Evolutionary conservation across 352 stramenopile species (phyloP).

Genomic region (Lagenidium sp.): DNA sequence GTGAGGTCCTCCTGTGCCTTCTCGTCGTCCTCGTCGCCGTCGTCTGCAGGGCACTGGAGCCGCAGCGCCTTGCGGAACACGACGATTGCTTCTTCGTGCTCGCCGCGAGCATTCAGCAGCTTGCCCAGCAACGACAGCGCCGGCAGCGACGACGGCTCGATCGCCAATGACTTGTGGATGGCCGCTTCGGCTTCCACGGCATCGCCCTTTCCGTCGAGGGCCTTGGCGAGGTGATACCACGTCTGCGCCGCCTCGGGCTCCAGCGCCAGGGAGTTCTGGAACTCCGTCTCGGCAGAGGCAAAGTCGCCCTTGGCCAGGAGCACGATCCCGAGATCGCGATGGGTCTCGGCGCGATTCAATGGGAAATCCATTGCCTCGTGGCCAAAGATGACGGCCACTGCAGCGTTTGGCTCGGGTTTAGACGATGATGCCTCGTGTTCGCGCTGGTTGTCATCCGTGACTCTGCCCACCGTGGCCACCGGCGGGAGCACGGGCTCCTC

Average conservation of each 20-base stretch:
- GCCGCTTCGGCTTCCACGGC: slow-evolving; percentile 31
- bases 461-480: slow-evolving; percentile 1
- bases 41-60: slow-evolving; percentile 33
- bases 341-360: slow-evolving; percentile 34
- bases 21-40: too few relatives aligned
- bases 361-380: slow-evolving; percentile 17
- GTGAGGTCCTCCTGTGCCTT: too few relatives aligned
- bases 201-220: slow-evolving; percentile 38
- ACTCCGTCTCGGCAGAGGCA: slow-evolving; percentile 18
- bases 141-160: slow-evolving; percentile 36
- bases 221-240: slow-evolving; percentile 59
- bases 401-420: neutral
- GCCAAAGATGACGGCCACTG: slow-evolving; percentile 6
- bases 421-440: slow-evolving; percentile 5
- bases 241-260: slow-evolving; percentile 20
- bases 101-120: slow-evolving; percentile 45
- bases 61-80: slow-evolving; percentile 51
- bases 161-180: slow-evolving; percentile 31
- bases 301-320: slow-evolving; percentile 40
- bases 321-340: slow-evolving; percentile 39
- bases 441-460: slow-evolving; percentile 8
- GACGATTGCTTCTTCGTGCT: slow-evolving; percentile 61
- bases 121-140: slow-evolving; percentile 52
- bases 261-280: slow-evolving; percentile 33
- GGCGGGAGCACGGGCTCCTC: neutral